Evolutionary conservation across 768 basidiomycete species (phyloP).

Genomic region (Termitomyces sp.): DNA sequence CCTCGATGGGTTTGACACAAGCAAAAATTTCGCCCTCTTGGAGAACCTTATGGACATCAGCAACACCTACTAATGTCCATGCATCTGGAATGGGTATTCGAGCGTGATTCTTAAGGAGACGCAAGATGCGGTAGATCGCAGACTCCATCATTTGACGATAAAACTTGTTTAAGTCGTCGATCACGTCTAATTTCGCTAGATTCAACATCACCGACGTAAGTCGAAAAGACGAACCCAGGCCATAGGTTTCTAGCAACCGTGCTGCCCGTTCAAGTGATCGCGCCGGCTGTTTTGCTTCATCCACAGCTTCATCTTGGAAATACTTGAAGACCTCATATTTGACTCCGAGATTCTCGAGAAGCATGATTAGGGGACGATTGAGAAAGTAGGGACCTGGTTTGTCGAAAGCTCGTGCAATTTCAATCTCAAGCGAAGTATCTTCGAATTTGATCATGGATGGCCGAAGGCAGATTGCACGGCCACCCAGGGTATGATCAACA

Average conservation of each 20-base stretch:
- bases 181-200: conserved; percentile 42
- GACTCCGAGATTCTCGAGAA: conserved; percentile 56
- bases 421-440: conserved; percentile 41
- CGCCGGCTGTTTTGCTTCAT: conserved; percentile 36
- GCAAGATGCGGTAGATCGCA: conserved; percentile 56
- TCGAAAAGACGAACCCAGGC: conserved; percentile 52
- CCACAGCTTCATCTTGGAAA: conserved; percentile 48
- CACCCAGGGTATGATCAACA: conserved; percentile 48
- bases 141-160: conserved; percentile 47
- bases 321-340: conserved; percentile 44
- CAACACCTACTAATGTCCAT: conserved; percentile 69
- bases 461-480: conserved; percentile 44
- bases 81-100: conserved; percentile 61
- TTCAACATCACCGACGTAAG: conserved; percentile 45
- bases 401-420: conserved; percentile 63
- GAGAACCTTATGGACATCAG: conserved; percentile 55
- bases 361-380: conserved; percentile 65
- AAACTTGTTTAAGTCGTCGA: conserved; percentile 33
- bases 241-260: conserved; percentile 45
- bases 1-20: conserved; percentile 40
- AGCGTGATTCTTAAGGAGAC: conserved; percentile 58
- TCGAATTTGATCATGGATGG: conserved; percentile 69
- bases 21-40: conserved; percentile 55
- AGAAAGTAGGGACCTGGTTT: conserved; percentile 50
- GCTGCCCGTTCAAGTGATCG: conserved; percentile 39